Conservation (phyloP, 176 grass and related monocot species). For the Themeda triandra region DNA sequence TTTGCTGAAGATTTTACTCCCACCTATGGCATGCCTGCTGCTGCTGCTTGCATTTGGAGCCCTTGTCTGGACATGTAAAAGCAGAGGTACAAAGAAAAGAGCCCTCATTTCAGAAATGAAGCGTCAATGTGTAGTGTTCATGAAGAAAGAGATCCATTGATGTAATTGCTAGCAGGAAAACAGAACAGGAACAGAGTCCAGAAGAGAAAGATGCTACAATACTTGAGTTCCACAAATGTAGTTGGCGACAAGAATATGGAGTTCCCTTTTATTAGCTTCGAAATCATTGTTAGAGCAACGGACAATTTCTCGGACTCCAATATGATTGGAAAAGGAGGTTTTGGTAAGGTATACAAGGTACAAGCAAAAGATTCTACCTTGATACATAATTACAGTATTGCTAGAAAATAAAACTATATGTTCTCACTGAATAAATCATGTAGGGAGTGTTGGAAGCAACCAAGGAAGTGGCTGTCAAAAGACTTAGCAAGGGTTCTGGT, state of each 20-base stretch:
- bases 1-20: no score
- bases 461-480: background rate
- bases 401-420: no score
- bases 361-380: background rate
- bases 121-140: no score
- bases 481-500: constrained; percentile 4
- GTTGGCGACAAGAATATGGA: background rate
- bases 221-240: background rate
- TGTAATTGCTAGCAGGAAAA: no score
- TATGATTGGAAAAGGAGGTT: constrained; percentile 38
- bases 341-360: constrained; percentile 54
- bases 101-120: no score
- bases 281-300: constrained; percentile 25
- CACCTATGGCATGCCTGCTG: no score
- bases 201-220: no score
- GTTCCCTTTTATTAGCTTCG: constrained; percentile 20
- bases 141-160: no score
- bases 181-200: no score
- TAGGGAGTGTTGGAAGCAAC: constrained; percentile 19
- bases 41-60: no score
- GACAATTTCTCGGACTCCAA: constrained; percentile 24
- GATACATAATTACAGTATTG: background rate
- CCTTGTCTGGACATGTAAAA: no score
- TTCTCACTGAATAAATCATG: background rate
- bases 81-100: no score